phyloP scores from a whole-genome alignment of 2,329 filamentous ascomycete species.

The Pseudopithomyces chartarum region DNA sequence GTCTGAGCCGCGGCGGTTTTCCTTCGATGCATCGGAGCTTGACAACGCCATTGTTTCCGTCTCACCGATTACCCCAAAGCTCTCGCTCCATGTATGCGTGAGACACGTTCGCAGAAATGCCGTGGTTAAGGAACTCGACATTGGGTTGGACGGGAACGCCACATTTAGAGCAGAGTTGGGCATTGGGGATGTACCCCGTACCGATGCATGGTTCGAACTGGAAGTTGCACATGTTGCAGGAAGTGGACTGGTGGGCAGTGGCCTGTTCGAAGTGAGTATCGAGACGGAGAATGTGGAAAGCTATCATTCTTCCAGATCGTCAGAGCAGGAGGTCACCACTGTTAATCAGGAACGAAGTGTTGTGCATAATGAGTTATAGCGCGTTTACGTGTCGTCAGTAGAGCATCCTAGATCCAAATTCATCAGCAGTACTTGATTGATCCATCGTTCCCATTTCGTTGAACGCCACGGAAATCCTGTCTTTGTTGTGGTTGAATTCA shows the following conservation, averaged over 20 bases:
- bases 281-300: conserved; percentile 17
- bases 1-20: conserved; percentile 23
- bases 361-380: background rate
- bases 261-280: conserved; percentile 28
- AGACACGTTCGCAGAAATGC: conserved; percentile 23
- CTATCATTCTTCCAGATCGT: background rate
- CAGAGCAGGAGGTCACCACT: background rate
- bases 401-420: background rate
- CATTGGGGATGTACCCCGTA: conserved; percentile 23
- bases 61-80: conserved; percentile 17
- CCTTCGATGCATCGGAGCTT: conserved; percentile 22
- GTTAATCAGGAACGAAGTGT: background rate
- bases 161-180: conserved; percentile 22
- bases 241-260: conserved; percentile 17
- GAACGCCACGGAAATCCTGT: too few relatives aligned
- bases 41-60: conserved; percentile 22
- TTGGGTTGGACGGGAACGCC: conserved; percentile 21
- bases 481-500: too few relatives aligned
- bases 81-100: conserved; percentile 19
- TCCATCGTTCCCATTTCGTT: too few relatives aligned
- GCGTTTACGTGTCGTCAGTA: background rate
- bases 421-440: background rate
- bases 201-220: conserved; percentile 30
- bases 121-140: conserved; percentile 20
- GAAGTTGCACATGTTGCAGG: conserved; percentile 24